Percentiles rank a stretch among this genome's conserved stretches.
phyloP scores from a whole-genome alignment of 306 rosid species.

The Malus sylvestris region DNA sequence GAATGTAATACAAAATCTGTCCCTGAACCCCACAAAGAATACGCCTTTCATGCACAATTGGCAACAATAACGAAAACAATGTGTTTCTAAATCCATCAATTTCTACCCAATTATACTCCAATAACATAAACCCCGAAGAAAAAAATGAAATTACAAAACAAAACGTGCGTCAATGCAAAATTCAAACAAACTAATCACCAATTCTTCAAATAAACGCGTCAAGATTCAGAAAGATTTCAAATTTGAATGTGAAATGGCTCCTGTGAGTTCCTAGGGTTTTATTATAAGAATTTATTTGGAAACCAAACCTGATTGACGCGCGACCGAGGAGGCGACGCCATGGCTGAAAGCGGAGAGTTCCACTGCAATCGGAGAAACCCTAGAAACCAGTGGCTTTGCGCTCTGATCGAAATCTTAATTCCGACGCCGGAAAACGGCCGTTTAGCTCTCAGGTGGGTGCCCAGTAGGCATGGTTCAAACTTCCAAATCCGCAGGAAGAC shows the following conservation, averaged over 20 bases:
- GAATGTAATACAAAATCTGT: neutral
- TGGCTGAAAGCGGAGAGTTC: constrained; percentile 25
- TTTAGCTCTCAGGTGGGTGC: neutral
- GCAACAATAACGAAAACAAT: neutral
- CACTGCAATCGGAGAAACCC: neutral
- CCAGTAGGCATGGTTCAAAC: neutral
- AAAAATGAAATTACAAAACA: neutral
- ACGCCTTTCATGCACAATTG: no score
- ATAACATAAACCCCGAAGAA: neutral
- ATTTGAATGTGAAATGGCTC: neutral
- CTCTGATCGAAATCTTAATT: neutral
- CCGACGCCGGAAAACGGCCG: neutral
- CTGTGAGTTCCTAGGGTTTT: constrained; percentile 16
- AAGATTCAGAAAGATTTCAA: neutral
- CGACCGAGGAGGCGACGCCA: constrained; percentile 68
- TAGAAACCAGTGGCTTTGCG: neutral
- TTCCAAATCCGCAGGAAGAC: neutral
- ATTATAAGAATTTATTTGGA: neutral
- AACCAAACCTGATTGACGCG: constrained; percentile 71
- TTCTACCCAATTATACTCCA: neutral
- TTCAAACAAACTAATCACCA: neutral
- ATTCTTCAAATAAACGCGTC: neutral
- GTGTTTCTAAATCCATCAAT: neutral
- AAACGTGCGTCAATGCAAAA: neutral
- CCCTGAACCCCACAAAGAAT: no score